A percentile compares a stretch with the other conserved stretches of the same genome.
phyloP scores from a whole-genome alignment of 2,329 filamentous ascomycete species.

The Botrytis medusae region DNA sequence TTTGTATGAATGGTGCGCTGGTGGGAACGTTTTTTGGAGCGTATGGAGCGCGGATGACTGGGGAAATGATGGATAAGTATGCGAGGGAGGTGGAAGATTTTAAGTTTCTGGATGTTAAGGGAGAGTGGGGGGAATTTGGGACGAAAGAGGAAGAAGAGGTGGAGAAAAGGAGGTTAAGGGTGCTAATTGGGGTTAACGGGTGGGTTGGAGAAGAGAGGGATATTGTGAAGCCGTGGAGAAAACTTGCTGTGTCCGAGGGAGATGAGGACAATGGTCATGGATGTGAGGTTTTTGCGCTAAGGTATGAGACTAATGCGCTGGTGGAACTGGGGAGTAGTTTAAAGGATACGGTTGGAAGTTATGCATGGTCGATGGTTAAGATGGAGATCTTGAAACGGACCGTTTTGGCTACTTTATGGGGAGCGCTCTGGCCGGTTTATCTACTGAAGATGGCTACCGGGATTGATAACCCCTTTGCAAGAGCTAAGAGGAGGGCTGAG shows the following conservation, averaged over 20 bases:
- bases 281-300: conserved; percentile 78
- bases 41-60: conserved; percentile 77
- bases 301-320: conserved; percentile 78
- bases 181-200: conserved; percentile 84
- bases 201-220: conserved; percentile 78
- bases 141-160: conserved; percentile 23
- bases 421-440: conserved; percentile 51
- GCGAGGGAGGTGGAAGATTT: conserved; percentile 84
- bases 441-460: conserved; percentile 52
- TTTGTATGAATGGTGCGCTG: conserved; percentile 82
- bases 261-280: conserved; percentile 48
- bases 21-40: conserved; percentile 88
- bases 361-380: conserved; percentile 60
- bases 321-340: conserved; percentile 75
- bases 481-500: conserved; percentile 57
- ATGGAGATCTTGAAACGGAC: conserved; percentile 60
- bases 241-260: conserved; percentile 46
- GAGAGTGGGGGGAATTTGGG: conserved; percentile 37
- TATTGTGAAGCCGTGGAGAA: conserved; percentile 76
- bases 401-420: conserved; percentile 45
- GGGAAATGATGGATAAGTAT: conserved; percentile 84
- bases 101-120: conserved; percentile 70
- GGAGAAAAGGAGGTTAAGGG: conserved; percentile 56
- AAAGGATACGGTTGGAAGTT: conserved; percentile 60
- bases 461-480: conserved; percentile 61